Percentiles rank a stretch among this genome's conserved stretches.
Evolutionary conservation across 2,329 filamentous ascomycete genomes (phyloP).

Genomic region (Phyllosticta citribraziliensis): DNA sequence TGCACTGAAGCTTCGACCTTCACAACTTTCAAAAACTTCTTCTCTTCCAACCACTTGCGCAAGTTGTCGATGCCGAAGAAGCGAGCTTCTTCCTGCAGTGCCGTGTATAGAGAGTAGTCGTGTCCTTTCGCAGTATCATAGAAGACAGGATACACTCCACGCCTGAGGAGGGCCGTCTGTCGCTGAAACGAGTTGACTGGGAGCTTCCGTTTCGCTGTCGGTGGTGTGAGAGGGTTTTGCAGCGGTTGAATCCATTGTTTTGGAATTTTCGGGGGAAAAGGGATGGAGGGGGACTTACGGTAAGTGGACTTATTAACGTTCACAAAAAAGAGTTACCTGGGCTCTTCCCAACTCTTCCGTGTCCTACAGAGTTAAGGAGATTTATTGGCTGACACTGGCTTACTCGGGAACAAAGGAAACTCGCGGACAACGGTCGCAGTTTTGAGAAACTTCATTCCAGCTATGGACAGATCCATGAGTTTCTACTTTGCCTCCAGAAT

Average conservation of each 20-base stretch:
- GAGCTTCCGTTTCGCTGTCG: neutral
- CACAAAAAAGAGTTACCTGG: too few relatives aligned
- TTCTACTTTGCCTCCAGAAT: too few relatives aligned
- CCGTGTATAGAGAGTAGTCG: conserved; percentile 22
- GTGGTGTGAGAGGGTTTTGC: neutral
- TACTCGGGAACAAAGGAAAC: too few relatives aligned
- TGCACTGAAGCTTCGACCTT: neutral
- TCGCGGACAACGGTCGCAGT: too few relatives aligned
- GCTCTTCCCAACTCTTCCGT: too few relatives aligned
- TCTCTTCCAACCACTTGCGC: conserved; percentile 19
- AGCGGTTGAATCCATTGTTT: neutral
- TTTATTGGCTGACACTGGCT: too few relatives aligned
- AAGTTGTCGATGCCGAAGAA: conserved; percentile 24
- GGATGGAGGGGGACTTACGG: too few relatives aligned
- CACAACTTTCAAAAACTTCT: conserved; percentile 14
- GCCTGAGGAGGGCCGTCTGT: conserved; percentile 18
- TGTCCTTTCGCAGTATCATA: conserved; percentile 21
- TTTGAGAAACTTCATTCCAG: too few relatives aligned
- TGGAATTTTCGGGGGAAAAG: neutral
- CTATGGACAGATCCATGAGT: too few relatives aligned
- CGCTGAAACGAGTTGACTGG: neutral
- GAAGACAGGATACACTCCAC: conserved; percentile 24
- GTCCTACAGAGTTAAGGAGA: too few relatives aligned
- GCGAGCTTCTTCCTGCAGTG: conserved; percentile 22
- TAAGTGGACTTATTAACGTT: too few relatives aligned